Evolutionary conservation across 208 protist genomes (phyloP).

Genomic region (Balamuthia mandrillaris): DNA sequence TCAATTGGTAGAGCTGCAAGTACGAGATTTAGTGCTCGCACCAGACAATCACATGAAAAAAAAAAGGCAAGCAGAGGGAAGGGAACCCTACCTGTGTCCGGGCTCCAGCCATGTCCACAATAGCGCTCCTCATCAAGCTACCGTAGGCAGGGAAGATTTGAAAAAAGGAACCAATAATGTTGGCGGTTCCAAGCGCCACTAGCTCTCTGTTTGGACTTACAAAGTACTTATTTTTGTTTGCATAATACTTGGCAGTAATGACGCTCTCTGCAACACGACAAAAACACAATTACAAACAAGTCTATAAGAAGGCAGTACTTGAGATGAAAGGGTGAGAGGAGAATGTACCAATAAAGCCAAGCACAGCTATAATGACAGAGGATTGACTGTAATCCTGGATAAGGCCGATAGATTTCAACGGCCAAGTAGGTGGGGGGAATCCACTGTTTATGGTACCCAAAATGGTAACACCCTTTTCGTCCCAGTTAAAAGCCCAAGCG

Average conservation of each 20-base stretch:
- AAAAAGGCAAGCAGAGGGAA: no score
- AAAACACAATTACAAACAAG: no score
- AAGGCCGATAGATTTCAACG: no score
- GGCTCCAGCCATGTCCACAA: slow-evolving; percentile 16
- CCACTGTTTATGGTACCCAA: background rate
- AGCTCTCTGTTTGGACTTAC: slow-evolving; percentile 39
- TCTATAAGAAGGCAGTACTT: no score
- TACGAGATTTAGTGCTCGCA: no score
- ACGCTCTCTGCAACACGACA: no score
- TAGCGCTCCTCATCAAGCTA: background rate
- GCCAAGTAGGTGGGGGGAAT: slow-evolving; percentile 4
- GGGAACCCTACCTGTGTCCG: no score
- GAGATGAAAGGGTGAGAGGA: no score
- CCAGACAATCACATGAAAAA: no score
- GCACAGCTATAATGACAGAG: no score
- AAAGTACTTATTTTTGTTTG: background rate
- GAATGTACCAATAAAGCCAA: no score
- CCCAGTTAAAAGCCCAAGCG: background rate
- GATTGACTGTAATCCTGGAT: no score
- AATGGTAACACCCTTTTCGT: slow-evolving; percentile 16
- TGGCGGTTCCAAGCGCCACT: slow-evolving; percentile 42
- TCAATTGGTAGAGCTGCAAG: slow-evolving; percentile 20
- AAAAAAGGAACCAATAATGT: slow-evolving; percentile 59
- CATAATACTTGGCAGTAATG: slow-evolving; percentile 29
- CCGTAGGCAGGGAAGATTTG: slow-evolving; percentile 29